Evolutionary conservation across 176 grass and related monocot species (phyloP), one percentile per base, ranked within the genome.

Genomic region (Raddia guianensis): DNA sequence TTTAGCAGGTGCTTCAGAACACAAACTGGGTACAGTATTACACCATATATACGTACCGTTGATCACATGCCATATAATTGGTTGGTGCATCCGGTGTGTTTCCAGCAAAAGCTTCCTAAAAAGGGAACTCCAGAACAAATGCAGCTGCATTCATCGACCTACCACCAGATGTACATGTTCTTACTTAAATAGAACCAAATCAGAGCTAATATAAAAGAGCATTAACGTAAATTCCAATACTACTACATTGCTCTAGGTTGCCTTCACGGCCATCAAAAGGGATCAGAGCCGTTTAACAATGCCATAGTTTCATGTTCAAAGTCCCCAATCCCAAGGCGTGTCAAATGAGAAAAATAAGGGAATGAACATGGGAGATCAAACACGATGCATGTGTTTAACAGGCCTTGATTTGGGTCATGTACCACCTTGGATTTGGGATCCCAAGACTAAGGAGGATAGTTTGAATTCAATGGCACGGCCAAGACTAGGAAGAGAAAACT

Each of bases 101-200:
- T 42, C 60, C 78, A 44, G 33, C 71, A 62, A 62, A 81, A 86
- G 61, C 70, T 68, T 82, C 78, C 66, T 19, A 72, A 89, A 89
- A 89, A 73, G 59, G 79, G 12, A 33, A 74, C 50, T 62, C 88
- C 83, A 90, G 61, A 90, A 85, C 88, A 21, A 78, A 37, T 14
- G 57, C 49, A 21, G 72, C 66, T 40, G 43, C 67, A 33, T 59
- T 49, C 56, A n/a, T 49, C 55, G 60, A 82, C 88, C 83, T 32
- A 82, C 73, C 83, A 61, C 59, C 59, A 82, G 78, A 86, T 78
- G 66, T 68, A 35, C 61, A 32, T 3, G 46, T 9, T 14, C 53
- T 68, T 68, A 54, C 68, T 78, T 82, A 86, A 78, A 78, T 46
- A 21, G 12, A 78, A 78, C 34, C 79, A 82, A 90, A 90, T 86